Base-by-base conservation (phyloP, 768 basidiomycete species). In the Stropharia rugosoannulata region DNA sequence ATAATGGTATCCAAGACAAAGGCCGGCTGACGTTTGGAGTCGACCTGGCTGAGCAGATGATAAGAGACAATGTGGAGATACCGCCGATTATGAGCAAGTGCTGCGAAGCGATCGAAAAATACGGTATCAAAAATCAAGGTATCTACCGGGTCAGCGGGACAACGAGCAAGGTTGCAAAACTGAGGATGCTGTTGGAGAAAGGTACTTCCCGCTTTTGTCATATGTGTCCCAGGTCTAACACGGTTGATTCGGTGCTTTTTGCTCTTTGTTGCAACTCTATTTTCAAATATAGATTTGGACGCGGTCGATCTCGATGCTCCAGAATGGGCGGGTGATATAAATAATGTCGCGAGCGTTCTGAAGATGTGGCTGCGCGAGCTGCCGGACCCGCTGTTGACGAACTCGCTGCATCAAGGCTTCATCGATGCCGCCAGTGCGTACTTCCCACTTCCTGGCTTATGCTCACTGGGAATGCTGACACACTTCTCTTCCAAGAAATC, bases 341-440 rank as follows among this genome's bases (percentile, higher is more conserved):
- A 96, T 75, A 94, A 92, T 57, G 89, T 98, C 49, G 82, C 97
- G n/a, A 91, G 93, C 54, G 92, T 88, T 19, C 76, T 98, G 59
- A 99, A 99, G 73, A 79, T 95, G 64, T 99, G 97, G 95, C 79
- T 99, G 64, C 82, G 97, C 59, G 97, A 99, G 66, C 78, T 98
- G 39, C 95, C 97, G 8, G 94, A 98, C 66, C 96, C 97, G 25
- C 72, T 99, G 47, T 73, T 99, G 62, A 98, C 96, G 5, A 76
- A 80, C 59, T 76, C 73, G 50, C 79, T 98, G 37, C 95, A 98
- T 72, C 84, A 91, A 69, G 90, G 90, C 9, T 99, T 98, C 74
- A 85, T 98, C 59, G 96, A 98, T 46, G 96, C 95, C 64, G 89
- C 96, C 2, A 90, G 96, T 97, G 67, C 70, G 94, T 75, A 8